Percentiles rank a stretch among this genome's conserved stretches.
Evolutionary conservation across 306 rosid genomes (phyloP).

Genomic region (Quercus engelmannii): DNA sequence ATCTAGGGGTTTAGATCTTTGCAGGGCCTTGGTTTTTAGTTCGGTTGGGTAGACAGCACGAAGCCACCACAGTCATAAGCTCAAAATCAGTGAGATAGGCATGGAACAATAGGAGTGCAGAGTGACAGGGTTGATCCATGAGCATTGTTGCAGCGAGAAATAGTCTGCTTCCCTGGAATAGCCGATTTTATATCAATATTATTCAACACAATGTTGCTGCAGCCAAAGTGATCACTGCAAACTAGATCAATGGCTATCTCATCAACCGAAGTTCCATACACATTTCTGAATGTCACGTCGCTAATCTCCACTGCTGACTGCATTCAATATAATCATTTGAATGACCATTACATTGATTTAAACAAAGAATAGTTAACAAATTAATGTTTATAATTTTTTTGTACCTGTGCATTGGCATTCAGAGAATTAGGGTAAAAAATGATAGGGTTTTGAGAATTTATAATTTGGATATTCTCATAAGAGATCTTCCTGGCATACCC

Average conservation of each 20-base stretch:
- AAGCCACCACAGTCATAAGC: no score
- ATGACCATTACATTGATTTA: no score
- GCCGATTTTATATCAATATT: conserved; percentile 8
- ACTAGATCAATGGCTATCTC: conserved; percentile 16
- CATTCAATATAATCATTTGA: not conserved
- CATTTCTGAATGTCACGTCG: conserved; percentile 23
- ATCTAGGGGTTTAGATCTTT: no score
- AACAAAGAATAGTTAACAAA: no score
- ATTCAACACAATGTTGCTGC: conserved; percentile 24
- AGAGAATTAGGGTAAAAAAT: not conserved
- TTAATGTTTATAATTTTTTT: no score
- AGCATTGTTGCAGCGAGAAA: conserved; percentile 9
- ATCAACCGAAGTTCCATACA: conserved; percentile 29
- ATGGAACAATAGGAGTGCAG: conserved; percentile 21
- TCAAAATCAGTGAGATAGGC: conserved; percentile 1
- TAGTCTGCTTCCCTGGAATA: not conserved
- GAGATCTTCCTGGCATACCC: conserved; percentile 50
- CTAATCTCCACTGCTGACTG: conserved; percentile 27
- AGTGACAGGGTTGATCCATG: conserved; percentile 5
- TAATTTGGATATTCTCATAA: conserved; percentile 30
- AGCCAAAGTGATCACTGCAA: conserved; percentile 16
- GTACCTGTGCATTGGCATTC: not conserved
- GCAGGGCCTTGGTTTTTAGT: no score
- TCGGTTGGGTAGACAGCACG: no score
- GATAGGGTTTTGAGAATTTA: conserved; percentile 20